These are phyloP conservation scores for Cynara cardunculus DNA, from an alignment of 129 eudicot genomes.

Conservation along the genomic window DNA sequence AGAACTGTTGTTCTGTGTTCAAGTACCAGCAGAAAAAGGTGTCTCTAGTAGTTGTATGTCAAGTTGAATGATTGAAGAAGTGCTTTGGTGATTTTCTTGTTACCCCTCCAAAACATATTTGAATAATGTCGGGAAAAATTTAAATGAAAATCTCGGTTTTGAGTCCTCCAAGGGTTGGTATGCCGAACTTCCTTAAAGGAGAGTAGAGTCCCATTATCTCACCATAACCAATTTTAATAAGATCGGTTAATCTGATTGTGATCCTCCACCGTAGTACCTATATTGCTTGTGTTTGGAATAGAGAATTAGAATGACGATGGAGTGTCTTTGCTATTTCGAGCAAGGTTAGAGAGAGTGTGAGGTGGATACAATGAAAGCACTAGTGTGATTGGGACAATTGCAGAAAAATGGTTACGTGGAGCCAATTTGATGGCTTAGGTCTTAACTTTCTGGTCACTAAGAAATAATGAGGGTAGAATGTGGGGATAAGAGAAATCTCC, in stretches of 20 bases:
- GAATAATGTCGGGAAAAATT: background rate
- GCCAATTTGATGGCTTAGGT: no score
- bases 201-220: background rate
- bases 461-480: no score
- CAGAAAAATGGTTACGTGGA: no score
- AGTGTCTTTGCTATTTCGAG: background rate
- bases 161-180: background rate
- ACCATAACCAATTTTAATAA: background rate
- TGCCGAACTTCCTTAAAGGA: background rate
- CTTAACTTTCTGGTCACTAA: no score
- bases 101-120: background rate
- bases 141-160: background rate
- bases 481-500: no score
- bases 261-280: background rate
- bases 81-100: background rate
- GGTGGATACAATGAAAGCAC: no score
- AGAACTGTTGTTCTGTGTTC: background rate
- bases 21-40: background rate
- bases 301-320: background rate
- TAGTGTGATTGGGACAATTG: no score
- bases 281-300: background rate
- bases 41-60: background rate
- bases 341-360: no score
- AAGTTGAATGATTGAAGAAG: background rate
- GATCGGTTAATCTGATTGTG: background rate